phyloP scores from a whole-genome alignment of 2,329 filamentous ascomycete genomes.

The Colletotrichum plurivorum region DNA sequence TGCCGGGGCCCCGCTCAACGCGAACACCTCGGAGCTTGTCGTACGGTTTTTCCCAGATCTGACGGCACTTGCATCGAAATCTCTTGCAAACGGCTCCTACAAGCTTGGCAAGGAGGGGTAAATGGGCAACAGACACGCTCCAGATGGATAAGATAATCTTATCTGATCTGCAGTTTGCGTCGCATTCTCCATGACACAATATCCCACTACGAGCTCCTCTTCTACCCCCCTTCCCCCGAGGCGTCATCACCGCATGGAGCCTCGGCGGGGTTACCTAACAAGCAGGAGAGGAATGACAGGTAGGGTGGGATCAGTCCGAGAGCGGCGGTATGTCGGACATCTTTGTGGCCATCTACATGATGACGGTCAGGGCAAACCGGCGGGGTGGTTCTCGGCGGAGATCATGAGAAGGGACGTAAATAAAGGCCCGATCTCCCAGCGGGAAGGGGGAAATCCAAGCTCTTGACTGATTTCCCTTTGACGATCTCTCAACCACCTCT shows the following conservation, averaged over 20 bases:
- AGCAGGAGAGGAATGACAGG: not conserved
- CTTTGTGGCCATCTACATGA: slow-evolving; percentile 7
- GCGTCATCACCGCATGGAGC: slow-evolving; percentile 24
- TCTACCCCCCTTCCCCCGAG: not conserved
- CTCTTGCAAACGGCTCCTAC: not conserved
- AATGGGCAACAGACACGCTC: slow-evolving; percentile 6
- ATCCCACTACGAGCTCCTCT: slow-evolving; percentile 5
- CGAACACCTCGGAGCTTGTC: not conserved
- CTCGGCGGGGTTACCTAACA: slow-evolving; percentile 26
- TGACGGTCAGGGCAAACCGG: not conserved
- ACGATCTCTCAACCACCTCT: not conserved
- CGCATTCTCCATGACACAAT: slow-evolving; percentile 23
- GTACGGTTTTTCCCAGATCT: slow-evolving; percentile 6
- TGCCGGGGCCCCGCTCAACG: slow-evolving; percentile 1
- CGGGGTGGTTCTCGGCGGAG: slow-evolving; percentile 14
- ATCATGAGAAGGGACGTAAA: slow-evolving; percentile 11
- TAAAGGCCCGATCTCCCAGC: slow-evolving; percentile 13
- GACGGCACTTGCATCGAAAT: not conserved
- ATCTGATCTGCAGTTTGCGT: slow-evolving; percentile 42
- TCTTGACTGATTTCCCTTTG: not conserved
- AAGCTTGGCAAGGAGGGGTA: slow-evolving; percentile 35
- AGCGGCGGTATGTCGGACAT: not conserved
- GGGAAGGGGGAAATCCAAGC: not conserved
- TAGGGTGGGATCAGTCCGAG: slow-evolving; percentile 6
- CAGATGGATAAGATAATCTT: slow-evolving; percentile 52